Evolutionary conservation across 352 stramenopile species (phyloP).

Genomic region (Pythium plurisporium): DNA sequence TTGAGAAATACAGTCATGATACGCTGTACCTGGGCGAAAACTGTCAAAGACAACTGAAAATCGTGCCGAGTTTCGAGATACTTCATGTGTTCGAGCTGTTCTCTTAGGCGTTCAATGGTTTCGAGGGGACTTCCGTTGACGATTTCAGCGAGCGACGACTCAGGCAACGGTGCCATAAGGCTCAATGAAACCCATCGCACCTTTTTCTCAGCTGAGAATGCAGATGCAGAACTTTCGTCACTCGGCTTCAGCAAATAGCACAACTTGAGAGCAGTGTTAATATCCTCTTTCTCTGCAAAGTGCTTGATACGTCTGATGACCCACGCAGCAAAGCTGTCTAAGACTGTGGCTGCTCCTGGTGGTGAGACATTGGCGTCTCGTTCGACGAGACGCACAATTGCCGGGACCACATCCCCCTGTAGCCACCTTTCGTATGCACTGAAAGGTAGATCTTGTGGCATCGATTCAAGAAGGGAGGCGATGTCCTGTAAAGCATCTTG

Average conservation of each 20-base stretch:
- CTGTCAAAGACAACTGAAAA: constrained; percentile 52
- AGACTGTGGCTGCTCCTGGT: not conserved
- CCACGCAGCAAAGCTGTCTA: constrained; percentile 14
- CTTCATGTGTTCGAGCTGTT: constrained; percentile 54
- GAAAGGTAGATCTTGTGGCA: constrained; percentile 42
- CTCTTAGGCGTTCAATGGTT: constrained; percentile 28
- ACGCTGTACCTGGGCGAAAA: constrained; percentile 37
- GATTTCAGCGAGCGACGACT: not conserved
- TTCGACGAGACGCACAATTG: constrained; percentile 28
- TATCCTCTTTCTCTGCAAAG: constrained; percentile 13
- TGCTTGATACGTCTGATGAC: constrained; percentile 4
- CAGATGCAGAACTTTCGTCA: not conserved
- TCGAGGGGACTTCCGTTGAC: not conserved
- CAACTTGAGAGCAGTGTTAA: constrained; percentile 22
- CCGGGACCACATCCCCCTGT: constrained; percentile 43
- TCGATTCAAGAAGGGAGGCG: constrained; percentile 26
- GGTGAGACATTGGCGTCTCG: constrained; percentile 2
- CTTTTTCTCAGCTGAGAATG: not conserved
- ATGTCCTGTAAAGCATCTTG: constrained; percentile 32
- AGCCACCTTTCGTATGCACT: constrained; percentile 49
- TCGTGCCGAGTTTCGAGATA: constrained; percentile 36
- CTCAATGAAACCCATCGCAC: constrained; percentile 13
- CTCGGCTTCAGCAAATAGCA: constrained; percentile 11
- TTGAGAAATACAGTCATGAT: too few relatives aligned
- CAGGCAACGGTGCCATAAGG: constrained; percentile 15